These are phyloP conservation scores for Cylindrotheca closterium DNA, from an alignment of 108 stramenopile species.

Conservation along the genomic window DNA sequence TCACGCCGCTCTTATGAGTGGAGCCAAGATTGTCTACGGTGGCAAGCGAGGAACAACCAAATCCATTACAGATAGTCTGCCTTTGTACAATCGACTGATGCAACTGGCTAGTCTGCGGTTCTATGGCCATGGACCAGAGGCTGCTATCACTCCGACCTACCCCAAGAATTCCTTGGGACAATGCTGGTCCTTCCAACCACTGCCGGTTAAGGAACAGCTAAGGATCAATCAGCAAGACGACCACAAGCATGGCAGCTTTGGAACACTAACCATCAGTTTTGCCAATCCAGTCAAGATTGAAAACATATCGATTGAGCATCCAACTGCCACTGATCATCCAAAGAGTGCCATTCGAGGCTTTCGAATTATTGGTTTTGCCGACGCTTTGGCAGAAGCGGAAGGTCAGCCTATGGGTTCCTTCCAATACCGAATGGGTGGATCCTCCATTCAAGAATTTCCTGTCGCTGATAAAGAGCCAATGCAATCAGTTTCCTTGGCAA, in stretches of 20 bases:
- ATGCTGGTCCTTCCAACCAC: conserved; percentile 75
- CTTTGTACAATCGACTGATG: conserved; percentile 65
- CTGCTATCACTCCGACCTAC: conserved; percentile 65
- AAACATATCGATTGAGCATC: conserved; percentile 67
- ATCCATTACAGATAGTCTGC: conserved; percentile 62
- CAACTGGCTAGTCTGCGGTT: conserved; percentile 53
- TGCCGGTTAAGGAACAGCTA: conserved; percentile 26
- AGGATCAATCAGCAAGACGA: conserved; percentile 16
- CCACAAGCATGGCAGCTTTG: conserved; percentile 55
- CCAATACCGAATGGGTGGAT: conserved; percentile 36
- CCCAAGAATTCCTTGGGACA: conserved; percentile 64
- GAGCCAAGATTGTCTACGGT: conserved; percentile 56
- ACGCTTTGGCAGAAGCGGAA: conserved; percentile 47
- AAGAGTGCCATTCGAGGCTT: conserved; percentile 53
- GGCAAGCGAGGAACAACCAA: conserved; percentile 64
- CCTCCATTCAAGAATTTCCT: no score
- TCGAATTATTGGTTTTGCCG: conserved; percentile 67
- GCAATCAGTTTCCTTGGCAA: conserved; percentile 63
- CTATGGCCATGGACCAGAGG: conserved; percentile 82
- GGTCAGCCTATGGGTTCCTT: conserved; percentile 62
- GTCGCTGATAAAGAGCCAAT: no score
- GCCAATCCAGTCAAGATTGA: conserved; percentile 42
- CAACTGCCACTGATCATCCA: conserved; percentile 37
- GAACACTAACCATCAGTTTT: conserved; percentile 59
- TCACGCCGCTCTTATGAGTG: conserved; percentile 57